These are phyloP conservation scores for Nitzschia inconspicua DNA, from an alignment of 108 stramenopile genomes.

Conservation along the genomic window DNA sequence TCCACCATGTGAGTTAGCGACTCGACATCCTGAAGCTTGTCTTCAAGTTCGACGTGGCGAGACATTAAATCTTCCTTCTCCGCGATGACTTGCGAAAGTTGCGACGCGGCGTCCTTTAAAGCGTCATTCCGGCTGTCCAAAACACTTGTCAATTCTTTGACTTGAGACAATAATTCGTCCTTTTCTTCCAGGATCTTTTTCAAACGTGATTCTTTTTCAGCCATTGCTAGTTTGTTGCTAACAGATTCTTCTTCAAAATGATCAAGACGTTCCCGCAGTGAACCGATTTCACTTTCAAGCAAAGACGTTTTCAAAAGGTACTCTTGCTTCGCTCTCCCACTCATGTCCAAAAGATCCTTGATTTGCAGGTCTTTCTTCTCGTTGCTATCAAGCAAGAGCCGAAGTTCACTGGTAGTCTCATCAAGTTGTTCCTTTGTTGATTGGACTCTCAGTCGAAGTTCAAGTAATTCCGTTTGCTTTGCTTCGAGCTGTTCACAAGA, in stretches of 20 bases:
- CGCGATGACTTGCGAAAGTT: neutral
- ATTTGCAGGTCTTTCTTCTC: neutral
- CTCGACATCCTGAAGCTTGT: too few species aligned
- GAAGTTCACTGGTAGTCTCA: neutral
- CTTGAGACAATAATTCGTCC: neutral
- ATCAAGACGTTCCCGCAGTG: too few species aligned
- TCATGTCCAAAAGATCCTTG: neutral
- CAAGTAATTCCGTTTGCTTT: too few species aligned
- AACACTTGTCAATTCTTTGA: neutral
- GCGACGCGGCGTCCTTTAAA: neutral
- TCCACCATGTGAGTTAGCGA: too few species aligned
- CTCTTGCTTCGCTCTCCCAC: too few species aligned
- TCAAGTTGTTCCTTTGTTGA: slow-evolving; percentile 1
- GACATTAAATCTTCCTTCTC: slow-evolving; percentile 5
- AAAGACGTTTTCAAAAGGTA: too few species aligned
- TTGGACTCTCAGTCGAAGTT: too few species aligned
- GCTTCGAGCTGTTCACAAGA: too few species aligned
- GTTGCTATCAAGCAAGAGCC: neutral
- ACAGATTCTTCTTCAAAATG: too few species aligned
- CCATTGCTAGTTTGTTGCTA: too few species aligned
- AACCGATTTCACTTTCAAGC: too few species aligned
- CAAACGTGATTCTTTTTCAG: neutral
- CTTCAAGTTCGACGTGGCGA: slow-evolving; percentile 1
- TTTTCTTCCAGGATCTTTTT: neutral
- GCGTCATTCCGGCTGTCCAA: slow-evolving; percentile 6